Evolutionary conservation across 495 filamentous ascomycete genomes (phyloP).

Genomic region (Aspergillus mulundensis): DNA sequence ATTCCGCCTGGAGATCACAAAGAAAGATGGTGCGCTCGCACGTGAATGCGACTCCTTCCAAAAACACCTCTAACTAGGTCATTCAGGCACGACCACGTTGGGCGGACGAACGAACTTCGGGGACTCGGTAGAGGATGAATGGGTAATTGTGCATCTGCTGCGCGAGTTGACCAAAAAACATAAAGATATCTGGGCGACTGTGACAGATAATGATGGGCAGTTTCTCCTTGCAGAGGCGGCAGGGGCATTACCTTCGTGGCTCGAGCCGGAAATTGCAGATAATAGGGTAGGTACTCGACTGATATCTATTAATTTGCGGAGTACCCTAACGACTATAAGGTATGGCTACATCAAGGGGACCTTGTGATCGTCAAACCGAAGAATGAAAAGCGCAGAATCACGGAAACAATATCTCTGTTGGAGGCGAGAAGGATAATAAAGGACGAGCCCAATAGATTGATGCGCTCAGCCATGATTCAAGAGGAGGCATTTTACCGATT

Average conservation of each 20-base stretch:
- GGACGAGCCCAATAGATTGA: slow-evolving; percentile 46
- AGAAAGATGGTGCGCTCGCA: slow-evolving; percentile 52
- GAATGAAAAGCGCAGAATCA: slow-evolving; percentile 30
- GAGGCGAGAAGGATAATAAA: slow-evolving; percentile 59
- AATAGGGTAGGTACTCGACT: slow-evolving; percentile 58
- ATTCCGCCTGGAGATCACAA: slow-evolving; percentile 60
- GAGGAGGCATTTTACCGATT: slow-evolving; percentile 87
- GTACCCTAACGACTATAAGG: slow-evolving; percentile 29
- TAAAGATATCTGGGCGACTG: slow-evolving; percentile 72
- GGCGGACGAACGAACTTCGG: slow-evolving; percentile 78
- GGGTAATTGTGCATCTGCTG: slow-evolving; percentile 91
- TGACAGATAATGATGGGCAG: slow-evolving; percentile 86
- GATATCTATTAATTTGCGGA: background rate
- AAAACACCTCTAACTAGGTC: slow-evolving; percentile 1
- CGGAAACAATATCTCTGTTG: slow-evolving; percentile 49
- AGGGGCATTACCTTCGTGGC: slow-evolving; percentile 78
- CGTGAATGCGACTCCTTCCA: background rate
- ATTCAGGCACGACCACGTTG: slow-evolving; percentile 45
- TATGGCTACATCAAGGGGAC: slow-evolving; percentile 73
- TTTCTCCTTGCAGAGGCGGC: slow-evolving; percentile 95
- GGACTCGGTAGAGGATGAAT: slow-evolving; percentile 94
- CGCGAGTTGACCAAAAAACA: slow-evolving; percentile 72
- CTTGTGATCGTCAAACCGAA: slow-evolving; percentile 69
- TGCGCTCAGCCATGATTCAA: slow-evolving; percentile 68
- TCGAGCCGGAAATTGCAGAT: slow-evolving; percentile 85